These are phyloP conservation scores for Pythium phragmitis DNA, from an alignment of 352 stramenopile genomes.

Conservation along the genomic window DNA sequence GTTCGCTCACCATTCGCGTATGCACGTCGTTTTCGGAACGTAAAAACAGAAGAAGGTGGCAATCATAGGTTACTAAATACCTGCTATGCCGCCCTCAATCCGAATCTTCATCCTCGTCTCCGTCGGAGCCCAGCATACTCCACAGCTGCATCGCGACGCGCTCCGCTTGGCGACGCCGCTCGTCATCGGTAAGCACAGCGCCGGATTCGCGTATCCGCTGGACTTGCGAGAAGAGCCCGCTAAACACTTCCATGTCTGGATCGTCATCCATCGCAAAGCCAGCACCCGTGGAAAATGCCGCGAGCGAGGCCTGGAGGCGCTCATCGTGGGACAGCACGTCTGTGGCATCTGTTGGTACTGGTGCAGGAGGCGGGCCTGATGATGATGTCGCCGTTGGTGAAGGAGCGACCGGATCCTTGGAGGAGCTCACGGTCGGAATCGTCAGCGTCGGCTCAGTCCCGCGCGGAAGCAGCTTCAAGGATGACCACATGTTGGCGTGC, in stretches of 20 bases:
- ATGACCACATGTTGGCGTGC: conserved; percentile 78
- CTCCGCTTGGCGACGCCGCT: conserved; percentile 63
- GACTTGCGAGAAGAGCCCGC: conserved; percentile 61
- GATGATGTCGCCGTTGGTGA: neutral
- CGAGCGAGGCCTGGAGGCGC: conserved; percentile 44
- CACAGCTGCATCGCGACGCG: conserved; percentile 80
- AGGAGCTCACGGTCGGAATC: neutral
- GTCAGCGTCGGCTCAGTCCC: conserved; percentile 1
- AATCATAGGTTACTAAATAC: too few species aligned
- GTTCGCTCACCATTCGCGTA: too few species aligned
- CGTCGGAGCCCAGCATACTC: conserved; percentile 52
- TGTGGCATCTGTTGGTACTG: neutral
- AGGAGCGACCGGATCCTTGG: conserved; percentile 6
- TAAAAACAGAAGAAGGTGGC: too few species aligned
- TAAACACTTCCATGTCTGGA: conserved; percentile 61
- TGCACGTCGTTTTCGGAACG: too few species aligned
- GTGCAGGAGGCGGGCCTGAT: neutral
- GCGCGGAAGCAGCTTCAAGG: conserved; percentile 54
- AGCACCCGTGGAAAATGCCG: conserved; percentile 27
- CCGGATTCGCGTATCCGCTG: conserved; percentile 60
- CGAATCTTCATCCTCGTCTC: conserved; percentile 27
- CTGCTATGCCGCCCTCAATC: conserved; percentile 4
- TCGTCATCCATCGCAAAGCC: conserved; percentile 28
- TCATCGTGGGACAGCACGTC: conserved; percentile 27
- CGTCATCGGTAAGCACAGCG: conserved; percentile 48